A percentile compares a stretch with the other conserved stretches of the same genome.
phyloP scores from a whole-genome alignment of 2,329 filamentous ascomycete species.

The Arthrobotrys conoides region DNA sequence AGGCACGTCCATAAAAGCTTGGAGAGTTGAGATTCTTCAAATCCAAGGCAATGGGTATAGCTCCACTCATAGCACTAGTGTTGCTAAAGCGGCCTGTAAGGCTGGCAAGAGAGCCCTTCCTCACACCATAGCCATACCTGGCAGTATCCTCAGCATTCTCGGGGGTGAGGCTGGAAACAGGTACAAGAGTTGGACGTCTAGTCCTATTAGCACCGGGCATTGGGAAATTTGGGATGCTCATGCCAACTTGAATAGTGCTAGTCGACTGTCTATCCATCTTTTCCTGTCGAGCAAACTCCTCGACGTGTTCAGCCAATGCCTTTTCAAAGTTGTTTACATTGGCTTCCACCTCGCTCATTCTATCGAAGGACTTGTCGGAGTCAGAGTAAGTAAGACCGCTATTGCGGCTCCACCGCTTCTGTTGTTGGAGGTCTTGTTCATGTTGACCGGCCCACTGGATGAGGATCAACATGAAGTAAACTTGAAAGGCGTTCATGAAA shows the following conservation, averaged over 20 bases:
- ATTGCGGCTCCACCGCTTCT: slow-evolving; percentile 53
- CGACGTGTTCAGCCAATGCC: slow-evolving; percentile 34
- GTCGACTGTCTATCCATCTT: slow-evolving; percentile 45
- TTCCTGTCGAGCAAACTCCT: slow-evolving; percentile 41
- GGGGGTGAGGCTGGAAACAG: slow-evolving; percentile 12
- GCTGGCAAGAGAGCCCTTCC: slow-evolving; percentile 29
- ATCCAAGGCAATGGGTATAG: slow-evolving; percentile 55
- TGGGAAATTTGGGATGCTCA: slow-evolving; percentile 56
- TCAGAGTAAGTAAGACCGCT: slow-evolving; percentile 47
- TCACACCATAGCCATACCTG: neutral
- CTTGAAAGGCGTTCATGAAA: slow-evolving; percentile 56
- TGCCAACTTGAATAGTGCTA: slow-evolving; percentile 29
- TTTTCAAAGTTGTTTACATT: slow-evolving; percentile 32
- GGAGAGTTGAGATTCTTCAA: slow-evolving; percentile 52
- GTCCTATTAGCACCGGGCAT: slow-evolving; percentile 39
- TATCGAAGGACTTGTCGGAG: slow-evolving; percentile 47
- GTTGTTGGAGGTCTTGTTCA: slow-evolving; percentile 43
- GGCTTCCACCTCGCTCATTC: slow-evolving; percentile 44
- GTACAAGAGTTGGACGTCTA: slow-evolving; percentile 16
- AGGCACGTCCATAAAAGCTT: slow-evolving; percentile 51
- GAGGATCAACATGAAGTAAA: slow-evolving; percentile 58
- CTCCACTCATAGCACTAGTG: slow-evolving; percentile 44
- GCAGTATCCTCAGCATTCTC: slow-evolving; percentile 22
- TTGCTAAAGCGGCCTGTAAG: slow-evolving; percentile 25
- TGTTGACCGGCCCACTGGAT: slow-evolving; percentile 47